Base-by-base conservation (phyloP, 345 rosid species). In the Acer saccharum region DNA sequence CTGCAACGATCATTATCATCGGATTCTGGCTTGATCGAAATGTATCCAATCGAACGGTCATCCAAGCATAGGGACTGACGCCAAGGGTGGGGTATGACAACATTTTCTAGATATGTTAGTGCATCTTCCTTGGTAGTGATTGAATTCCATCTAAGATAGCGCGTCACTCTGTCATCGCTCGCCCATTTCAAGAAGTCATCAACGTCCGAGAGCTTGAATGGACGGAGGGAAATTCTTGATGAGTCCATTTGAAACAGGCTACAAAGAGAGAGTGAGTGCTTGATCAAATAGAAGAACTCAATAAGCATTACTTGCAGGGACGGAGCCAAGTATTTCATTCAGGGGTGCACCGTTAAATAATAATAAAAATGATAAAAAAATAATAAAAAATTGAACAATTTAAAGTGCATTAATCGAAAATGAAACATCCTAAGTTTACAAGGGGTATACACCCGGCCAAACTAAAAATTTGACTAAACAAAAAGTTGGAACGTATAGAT, bases 181-280 rank as follows among this genome's bases (percentile, higher is more conserved):
- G 87, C 86, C 89, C 88, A 86, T 67, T 77, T 76, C 43, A 88
- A 76, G 87, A 88, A 79, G 74, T 85, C 88, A n/a, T 86, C 87
- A 1, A 72, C 89, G 44, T 88, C 92, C 2, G 92, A 78, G 60
- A 81, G 79, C 8, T 76, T 77, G 78, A 81, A 87, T 18, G 85
- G 85, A 0, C 88, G 89, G 74, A 87, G 85, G 41, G 88, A 78
- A 73, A 84, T 84, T 81, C 84, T 83, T 68, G 86, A 79, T 35
- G 84, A 67, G 16, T 81, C 83, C 85, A 81, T 81, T 52, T 16
- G 7, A 50, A 61, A 64, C 44, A 41, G 57, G 14, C 68, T 16
- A 16, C 2, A 13, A 46, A 13, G 27, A 43, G 50, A 17, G 16
- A n/a, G 16, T 14, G 57, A 11, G 55, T 11, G 39, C 39, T 32